Evolutionary conservation across 1,139 yeast species (phyloP).

Genomic region (Pichia sp.): DNA sequence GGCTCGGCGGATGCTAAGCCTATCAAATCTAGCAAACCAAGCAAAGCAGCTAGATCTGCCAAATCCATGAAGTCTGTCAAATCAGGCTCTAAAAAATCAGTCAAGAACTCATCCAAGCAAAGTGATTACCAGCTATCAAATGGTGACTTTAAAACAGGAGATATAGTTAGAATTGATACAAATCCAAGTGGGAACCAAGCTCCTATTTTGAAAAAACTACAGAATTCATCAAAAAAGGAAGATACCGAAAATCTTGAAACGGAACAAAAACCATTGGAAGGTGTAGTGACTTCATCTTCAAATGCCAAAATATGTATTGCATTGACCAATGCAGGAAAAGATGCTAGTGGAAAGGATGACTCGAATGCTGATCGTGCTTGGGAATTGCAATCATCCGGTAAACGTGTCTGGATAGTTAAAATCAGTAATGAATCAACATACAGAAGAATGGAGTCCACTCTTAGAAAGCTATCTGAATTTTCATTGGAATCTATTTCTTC

Average conservation of each 20-base stretch:
- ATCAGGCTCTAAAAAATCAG: neutral
- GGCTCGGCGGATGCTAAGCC: constrained; percentile 11
- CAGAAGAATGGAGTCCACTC: constrained; percentile 74
- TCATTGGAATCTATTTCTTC: constrained; percentile 28
- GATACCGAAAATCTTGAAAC: constrained; percentile 29
- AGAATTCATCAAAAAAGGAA: constrained; percentile 30
- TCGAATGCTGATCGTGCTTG: constrained; percentile 34
- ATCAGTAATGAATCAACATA: constrained; percentile 67
- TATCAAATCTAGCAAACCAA: constrained; percentile 2
- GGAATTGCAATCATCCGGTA: constrained; percentile 32
- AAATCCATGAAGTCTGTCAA: constrained; percentile 1
- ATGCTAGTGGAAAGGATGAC: constrained; percentile 1
- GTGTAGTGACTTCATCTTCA: constrained; percentile 54
- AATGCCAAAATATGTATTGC: constrained; percentile 49
- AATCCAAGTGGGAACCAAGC: constrained; percentile 17
- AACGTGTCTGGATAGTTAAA: constrained; percentile 50
- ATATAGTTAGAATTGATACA: constrained; percentile 55
- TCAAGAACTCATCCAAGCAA: neutral
- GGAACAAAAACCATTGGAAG: constrained; percentile 42
- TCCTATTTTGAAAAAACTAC: constrained; percentile 21
- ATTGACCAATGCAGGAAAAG: constrained; percentile 39
- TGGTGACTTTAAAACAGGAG: constrained; percentile 63
- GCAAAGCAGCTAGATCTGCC: neutral
- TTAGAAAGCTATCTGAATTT: constrained; percentile 61
- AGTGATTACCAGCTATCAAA: constrained; percentile 5